A percentile compares a stretch with the other conserved stretches of the same genome.
Conservation (phyloP, 441 rosid genomes). For the Manihot esculenta region DNA sequence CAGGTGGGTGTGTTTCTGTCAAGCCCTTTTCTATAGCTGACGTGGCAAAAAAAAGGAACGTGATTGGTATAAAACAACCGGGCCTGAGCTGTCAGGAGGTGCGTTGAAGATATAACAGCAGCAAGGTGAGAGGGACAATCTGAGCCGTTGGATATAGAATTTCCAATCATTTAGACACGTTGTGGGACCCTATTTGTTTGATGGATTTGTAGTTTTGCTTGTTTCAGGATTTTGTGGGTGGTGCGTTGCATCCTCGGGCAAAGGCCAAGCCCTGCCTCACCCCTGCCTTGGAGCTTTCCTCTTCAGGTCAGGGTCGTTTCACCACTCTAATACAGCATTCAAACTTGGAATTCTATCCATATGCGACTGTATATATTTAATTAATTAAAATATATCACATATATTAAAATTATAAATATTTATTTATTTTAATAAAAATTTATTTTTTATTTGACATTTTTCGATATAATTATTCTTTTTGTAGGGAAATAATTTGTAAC, state of each 20-base stretch:
- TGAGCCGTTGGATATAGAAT: conserved; percentile 26
- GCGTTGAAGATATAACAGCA: conserved; percentile 18
- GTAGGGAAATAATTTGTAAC: too few relatives aligned
- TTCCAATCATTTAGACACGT: conserved; percentile 19
- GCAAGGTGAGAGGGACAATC: not conserved
- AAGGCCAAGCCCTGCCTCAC: too few relatives aligned
- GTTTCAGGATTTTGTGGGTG: conserved; percentile 36
- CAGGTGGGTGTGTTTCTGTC: conserved; percentile 27
- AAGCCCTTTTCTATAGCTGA: conserved; percentile 25
- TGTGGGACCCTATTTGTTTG: conserved; percentile 13
- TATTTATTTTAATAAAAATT: too few relatives aligned
- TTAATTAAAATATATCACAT: too few relatives aligned
- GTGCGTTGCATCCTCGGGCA: conserved; percentile 30
- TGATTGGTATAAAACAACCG: conserved; percentile 58
- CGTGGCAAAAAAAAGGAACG: conserved; percentile 43
- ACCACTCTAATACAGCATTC: too few relatives aligned
- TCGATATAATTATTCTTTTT: conserved; percentile 1
- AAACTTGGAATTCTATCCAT: too few relatives aligned
- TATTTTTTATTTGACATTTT: conserved; percentile 9
- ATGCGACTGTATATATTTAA: too few relatives aligned
- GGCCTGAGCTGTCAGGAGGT: conserved; percentile 61
- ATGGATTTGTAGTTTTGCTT: not conserved
- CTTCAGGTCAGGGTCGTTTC: too few relatives aligned
- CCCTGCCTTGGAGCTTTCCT: too few relatives aligned
- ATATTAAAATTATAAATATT: too few relatives aligned